A percentile compares a stretch with the other conserved stretches of the same genome.
These are phyloP conservation scores for Aspergillus heteromorphus DNA, from an alignment of 495 filamentous ascomycete species.

Conservation along the genomic window DNA sequence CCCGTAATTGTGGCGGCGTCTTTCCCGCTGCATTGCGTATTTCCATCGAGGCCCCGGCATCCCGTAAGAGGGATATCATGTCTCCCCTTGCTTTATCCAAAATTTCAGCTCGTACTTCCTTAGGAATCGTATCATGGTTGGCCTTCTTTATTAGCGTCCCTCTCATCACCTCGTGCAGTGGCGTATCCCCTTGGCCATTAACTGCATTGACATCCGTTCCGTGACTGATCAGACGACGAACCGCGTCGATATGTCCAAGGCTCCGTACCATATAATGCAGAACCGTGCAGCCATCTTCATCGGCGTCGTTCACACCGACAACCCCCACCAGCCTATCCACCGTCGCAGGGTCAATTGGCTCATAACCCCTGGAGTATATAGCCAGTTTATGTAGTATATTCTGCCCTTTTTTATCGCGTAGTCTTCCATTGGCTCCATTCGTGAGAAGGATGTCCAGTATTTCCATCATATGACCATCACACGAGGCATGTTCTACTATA, in stretches of 20 bases:
- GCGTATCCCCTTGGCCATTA: conserved; percentile 12
- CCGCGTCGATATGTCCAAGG: conserved; percentile 7
- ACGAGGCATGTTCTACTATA: too few species aligned
- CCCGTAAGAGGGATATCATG: background rate
- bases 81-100: conserved; percentile 2
- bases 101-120: background rate
- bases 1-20: background rate
- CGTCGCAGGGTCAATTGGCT: background rate
- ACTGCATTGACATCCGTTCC: conserved; percentile 12
- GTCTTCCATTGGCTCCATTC: conserved; percentile 3
- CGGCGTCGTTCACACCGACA: conserved; percentile 7
- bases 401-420: conserved; percentile 4
- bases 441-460: background rate
- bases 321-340: conserved; percentile 3
- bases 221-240: conserved; percentile 5
- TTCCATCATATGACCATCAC: background rate
- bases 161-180: conserved; percentile 10
- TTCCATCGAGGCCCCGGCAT: conserved; percentile 7
- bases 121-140: background rate
- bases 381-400: conserved; percentile 11
- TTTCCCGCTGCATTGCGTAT: conserved; percentile 4
- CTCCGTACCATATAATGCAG: conserved; percentile 14
- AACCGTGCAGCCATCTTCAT: conserved; percentile 6
- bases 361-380: background rate
- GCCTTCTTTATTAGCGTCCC: background rate